Base-by-base conservation (phyloP, 2,329 filamentous ascomycete genomes). In the Fusarium domesticum region DNA sequence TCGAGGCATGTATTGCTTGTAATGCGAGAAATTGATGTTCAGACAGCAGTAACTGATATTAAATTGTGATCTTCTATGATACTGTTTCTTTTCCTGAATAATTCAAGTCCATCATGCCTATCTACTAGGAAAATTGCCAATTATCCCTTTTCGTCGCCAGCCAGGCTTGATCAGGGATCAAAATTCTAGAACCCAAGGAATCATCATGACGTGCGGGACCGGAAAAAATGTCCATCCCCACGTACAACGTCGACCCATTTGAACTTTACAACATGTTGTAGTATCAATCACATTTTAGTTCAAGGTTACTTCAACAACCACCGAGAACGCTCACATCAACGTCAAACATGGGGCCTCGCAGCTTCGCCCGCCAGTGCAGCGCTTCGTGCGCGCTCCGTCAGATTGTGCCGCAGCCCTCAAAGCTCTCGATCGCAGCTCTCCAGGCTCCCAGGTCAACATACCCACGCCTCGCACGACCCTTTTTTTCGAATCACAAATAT, bases 181-280 rank as follows among this genome's bases (percentile, higher is more conserved):
- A 8, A 28, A 12, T 12, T 28, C 18, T 4, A 41, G 8, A 18
- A 34, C 32, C 17, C 30, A 28, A 35, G n/a, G 16, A 45, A 36
- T 55, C 42, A 53, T 53, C 46, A 61, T 61, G 58, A 61, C 58
- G 58, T 61, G 51, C 55, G 45, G 57, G 47, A 50, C 51, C 34
- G 40, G 47, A 59, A 61, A 57, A 61, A 53, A 52, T 50, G 43
- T 47, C 37, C 39, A 45, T 44, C 48, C 57, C 58, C 54, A 57
- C 57, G 49, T 53, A 37, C 36, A 34, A 35, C 28, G 42, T 53
- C 32, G 40, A 35, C 34, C 28, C 45, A 18, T 42, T 28, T 25
- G 37, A 38, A 43, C 39, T 37, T 33, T 18, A 14, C 37, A 45
- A 23, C n/a, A n/a, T n/a, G n/a, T 23, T 23, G 6, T 11, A 6